phyloP scores from a whole-genome alignment of 192 early-diverging fungal species.

The Lobosporangium transversale region DNA sequence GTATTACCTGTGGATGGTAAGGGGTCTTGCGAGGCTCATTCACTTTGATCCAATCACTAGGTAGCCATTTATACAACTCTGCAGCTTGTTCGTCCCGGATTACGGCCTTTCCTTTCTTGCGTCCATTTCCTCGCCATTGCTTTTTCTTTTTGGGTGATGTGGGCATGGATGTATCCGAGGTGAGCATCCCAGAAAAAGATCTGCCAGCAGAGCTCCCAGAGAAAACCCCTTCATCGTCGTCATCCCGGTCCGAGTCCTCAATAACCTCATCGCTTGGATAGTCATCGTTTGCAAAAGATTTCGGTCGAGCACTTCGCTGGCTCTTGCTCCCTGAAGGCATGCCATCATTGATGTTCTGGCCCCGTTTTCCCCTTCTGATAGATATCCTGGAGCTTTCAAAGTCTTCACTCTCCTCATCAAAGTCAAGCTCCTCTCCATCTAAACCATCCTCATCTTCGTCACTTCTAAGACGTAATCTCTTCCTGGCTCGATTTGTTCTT shows the following conservation, averaged over 20 bases:
- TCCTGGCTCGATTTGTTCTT: conserved; percentile 14
- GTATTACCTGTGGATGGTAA: conserved; percentile 51
- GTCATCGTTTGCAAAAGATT: conserved; percentile 50
- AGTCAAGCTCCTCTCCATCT: conserved; percentile 59
- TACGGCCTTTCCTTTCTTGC: conserved; percentile 46
- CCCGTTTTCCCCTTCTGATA: conserved; percentile 5
- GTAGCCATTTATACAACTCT: conserved; percentile 23
- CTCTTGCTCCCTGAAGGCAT: conserved; percentile 45
- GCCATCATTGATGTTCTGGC: conserved; percentile 3
- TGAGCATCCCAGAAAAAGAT: conserved; percentile 15
- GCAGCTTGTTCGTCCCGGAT: conserved; percentile 26
- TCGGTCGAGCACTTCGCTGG: conserved; percentile 41
- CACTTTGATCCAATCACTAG: conserved; percentile 45
- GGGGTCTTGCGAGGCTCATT: conserved; percentile 48
- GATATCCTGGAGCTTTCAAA: conserved; percentile 14
- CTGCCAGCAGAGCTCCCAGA: conserved; percentile 54
- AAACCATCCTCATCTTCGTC: conserved; percentile 46
- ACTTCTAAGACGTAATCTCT: conserved; percentile 35
- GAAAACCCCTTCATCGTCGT: conserved; percentile 41
- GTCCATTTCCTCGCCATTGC: conserved; percentile 51
- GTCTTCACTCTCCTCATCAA: conserved; percentile 22
- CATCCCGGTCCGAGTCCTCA: conserved; percentile 37
- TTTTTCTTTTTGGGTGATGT: conserved; percentile 29
- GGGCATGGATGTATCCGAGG: conserved; percentile 10
- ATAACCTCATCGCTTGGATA: conserved; percentile 44